phyloP scores from a whole-genome alignment of 768 basidiomycete genomes.

The Leccinellum rugosiceps region DNA sequence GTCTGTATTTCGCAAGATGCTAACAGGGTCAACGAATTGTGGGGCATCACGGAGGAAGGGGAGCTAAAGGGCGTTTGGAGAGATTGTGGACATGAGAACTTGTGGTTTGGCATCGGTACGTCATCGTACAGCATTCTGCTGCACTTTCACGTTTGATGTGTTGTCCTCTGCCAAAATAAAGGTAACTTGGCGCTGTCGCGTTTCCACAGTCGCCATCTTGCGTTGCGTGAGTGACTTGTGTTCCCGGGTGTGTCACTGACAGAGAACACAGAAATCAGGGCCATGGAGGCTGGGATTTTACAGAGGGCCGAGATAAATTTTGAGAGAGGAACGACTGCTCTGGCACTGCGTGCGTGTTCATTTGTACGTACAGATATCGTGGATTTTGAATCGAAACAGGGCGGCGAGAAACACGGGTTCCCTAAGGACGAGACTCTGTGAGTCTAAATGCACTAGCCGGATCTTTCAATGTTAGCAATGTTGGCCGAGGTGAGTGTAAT shows the following conservation, averaged over 20 bases:
- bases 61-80: conserved; percentile 45
- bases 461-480: too few relatives aligned
- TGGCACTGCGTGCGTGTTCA: neutral
- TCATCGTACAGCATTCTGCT: neutral
- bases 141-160: neutral
- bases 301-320: conserved; percentile 17
- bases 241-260: neutral
- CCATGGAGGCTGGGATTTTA: conserved; percentile 28
- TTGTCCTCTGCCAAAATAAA: neutral
- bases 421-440: too few relatives aligned
- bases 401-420: neutral
- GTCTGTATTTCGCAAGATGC: conserved; percentile 47
- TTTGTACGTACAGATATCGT: neutral
- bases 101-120: conserved; percentile 31
- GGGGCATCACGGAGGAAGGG: conserved; percentile 67
- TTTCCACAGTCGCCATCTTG: conserved; percentile 30
- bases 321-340: neutral
- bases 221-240: conserved; percentile 24
- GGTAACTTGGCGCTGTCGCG: conserved; percentile 25
- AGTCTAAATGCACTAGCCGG: neutral
- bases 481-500: neutral
- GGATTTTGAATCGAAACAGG: neutral
- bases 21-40: conserved; percentile 45
- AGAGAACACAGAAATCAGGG: conserved; percentile 24
- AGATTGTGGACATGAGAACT: conserved; percentile 35